These are phyloP conservation scores for Vigna reflexopilosa DNA, from an alignment of 306 rosid species.

Conservation along the genomic window DNA sequence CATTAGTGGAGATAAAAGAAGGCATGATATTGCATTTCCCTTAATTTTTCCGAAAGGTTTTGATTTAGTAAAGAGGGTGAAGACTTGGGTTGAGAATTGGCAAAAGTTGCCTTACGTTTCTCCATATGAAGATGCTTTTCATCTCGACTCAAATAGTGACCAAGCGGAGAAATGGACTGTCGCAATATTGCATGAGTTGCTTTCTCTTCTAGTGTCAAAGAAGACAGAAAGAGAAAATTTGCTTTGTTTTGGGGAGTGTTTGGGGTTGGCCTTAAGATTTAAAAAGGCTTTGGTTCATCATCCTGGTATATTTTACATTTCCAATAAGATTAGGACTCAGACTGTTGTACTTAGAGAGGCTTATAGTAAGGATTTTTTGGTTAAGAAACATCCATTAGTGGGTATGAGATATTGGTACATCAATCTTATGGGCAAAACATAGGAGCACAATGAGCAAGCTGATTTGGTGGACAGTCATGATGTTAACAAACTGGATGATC, in stretches of 20 bases:
- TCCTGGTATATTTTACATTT: conserved; percentile 83
- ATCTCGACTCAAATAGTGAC: conserved; percentile 63
- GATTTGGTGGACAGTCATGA: conserved; percentile 28
- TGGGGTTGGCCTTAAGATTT: conserved; percentile 74
- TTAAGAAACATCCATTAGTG: conserved; percentile 76
- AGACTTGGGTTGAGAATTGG: conserved; percentile 80
- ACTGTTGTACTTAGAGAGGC: conserved; percentile 85
- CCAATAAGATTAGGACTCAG: conserved; percentile 81
- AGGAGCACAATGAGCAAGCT: conserved; percentile 40
- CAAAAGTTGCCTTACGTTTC: conserved; percentile 86
- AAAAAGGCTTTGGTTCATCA: conserved; percentile 82
- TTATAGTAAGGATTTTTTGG: conserved; percentile 69
- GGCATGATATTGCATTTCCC: conserved; percentile 62
- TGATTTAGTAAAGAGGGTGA: conserved; percentile 74
- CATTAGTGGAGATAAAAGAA: conserved; percentile 38
- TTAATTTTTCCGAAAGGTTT: conserved; percentile 76
- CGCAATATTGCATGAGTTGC: conserved; percentile 80
- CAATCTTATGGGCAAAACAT: conserved; percentile 67
- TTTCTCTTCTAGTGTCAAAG: conserved; percentile 79
- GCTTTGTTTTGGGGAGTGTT: conserved; percentile 64
- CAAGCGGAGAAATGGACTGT: conserved; percentile 91
- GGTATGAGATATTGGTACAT: conserved; percentile 72
- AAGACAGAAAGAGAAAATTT: conserved; percentile 71
- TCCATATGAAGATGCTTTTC: conserved; percentile 79
- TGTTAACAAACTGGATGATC: conserved; percentile 33